Percentiles rank a stretch among this genome's conserved stretches.
These are phyloP conservation scores for Nitzschia palea DNA, from an alignment of 108 stramenopile genomes.

Conservation along the genomic window DNA sequence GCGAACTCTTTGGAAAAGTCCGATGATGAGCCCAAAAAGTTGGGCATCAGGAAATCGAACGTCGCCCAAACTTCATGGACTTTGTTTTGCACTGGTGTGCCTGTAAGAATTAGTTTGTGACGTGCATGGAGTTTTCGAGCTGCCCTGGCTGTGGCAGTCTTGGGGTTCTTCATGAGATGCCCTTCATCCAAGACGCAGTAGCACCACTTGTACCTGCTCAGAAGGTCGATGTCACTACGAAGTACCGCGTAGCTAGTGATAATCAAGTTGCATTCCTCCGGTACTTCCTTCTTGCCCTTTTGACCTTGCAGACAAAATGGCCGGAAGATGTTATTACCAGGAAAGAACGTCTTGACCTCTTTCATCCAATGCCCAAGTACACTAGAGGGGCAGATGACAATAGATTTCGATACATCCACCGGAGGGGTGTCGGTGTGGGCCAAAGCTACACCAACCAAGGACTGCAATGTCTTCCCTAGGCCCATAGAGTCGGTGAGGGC, in stretches of 20 bases:
- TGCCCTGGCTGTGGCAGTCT: constrained; percentile 83
- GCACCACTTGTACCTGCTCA: constrained; percentile 57
- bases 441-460: constrained; percentile 64
- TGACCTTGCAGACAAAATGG: constrained; percentile 49
- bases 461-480: constrained; percentile 83
- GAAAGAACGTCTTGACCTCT: constrained; percentile 75
- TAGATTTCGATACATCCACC: constrained; percentile 21
- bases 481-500: constrained; percentile 92
- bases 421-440: constrained; percentile 34
- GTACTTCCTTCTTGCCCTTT: constrained; percentile 30
- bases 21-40: constrained; percentile 84
- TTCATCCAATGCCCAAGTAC: constrained; percentile 84
- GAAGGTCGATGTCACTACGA: constrained; percentile 59
- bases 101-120: constrained; percentile 88
- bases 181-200: constrained; percentile 94
- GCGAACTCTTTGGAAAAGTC: constrained; percentile 89
- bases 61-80: constrained; percentile 97
- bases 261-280: constrained; percentile 66
- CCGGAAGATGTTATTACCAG: constrained; percentile 41
- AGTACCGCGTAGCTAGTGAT: constrained; percentile 86
- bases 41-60: constrained; percentile 97
- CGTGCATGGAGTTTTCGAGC: constrained; percentile 63
- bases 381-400: constrained; percentile 85
- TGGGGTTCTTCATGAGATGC: constrained; percentile 92
- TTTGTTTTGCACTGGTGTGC: constrained; percentile 95